Evolutionary conservation across 1,284 basidiomycete species (phyloP), one percentile per base, ranked within the genome.

Genomic region (Puccinia hordei): DNA sequence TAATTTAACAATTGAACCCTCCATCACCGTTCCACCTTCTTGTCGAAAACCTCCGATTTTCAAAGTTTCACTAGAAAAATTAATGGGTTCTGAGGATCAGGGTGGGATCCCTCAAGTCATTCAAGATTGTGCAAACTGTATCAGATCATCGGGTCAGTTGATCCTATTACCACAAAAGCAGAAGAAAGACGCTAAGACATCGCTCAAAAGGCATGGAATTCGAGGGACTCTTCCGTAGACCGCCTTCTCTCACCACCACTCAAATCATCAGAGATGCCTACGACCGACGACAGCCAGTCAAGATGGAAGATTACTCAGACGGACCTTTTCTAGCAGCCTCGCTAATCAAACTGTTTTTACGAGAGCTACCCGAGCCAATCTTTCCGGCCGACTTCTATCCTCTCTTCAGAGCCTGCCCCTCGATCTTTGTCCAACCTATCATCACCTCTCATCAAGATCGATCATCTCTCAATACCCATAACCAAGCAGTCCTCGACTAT

Each of bases 261-360:
- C 65, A 72, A 72, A 68, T 79, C 41, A 59, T 79, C 53, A 71
- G 77, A 24, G 66, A 79, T 49, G 77, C 77, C 6, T 79, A 79
- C 41, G 77, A 69, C 65, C 77, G 68, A 30, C 51, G 77, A 9
- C 77, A 71, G n/a, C 53, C 68, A 44, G 55, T 79, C 35, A 71
- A 71, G 19, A 55, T 79, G 17, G 35, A 38, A 57, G 77, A 79
- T 38, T 72, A 79, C 49, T 24, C 66, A 22, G 77, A 79, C 59
- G 77, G 38, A 19, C 68, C 77, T 15, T 71, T 71, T 19, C 35
- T 79, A 27, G 77, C 77, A 13, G 65, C 77, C 22, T 79, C 77
- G 35, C 38, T 79, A 19, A 46, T 79, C 10, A 79, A 79, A n/a
- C 30, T 44, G 10, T 79, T 79, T 51, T 35, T 79, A n/a, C 63